Evolutionary conservation across 495 filamentous ascomycete genomes (phyloP), one percentile per base, ranked within the genome.

Genomic region (Friedmanniomyces endolithicus): DNA sequence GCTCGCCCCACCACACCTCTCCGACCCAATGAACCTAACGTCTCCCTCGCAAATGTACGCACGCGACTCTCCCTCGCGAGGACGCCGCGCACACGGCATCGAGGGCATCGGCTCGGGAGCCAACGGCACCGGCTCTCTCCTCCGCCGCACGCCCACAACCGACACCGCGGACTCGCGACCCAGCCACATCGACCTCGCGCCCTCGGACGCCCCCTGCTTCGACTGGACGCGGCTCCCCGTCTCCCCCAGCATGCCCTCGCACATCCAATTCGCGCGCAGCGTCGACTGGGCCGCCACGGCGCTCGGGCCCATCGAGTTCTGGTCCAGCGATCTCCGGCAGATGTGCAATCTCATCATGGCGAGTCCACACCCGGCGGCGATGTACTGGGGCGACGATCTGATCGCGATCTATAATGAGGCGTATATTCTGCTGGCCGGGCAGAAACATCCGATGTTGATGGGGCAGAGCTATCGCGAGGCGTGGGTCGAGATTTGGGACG

Each of bases 351-450:
- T 85, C 34, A 79, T 87, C 52, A 85, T 87, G 83, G 82, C 79
- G 1, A 80, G 76, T 53, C 83, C 83, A 29, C 80, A 86, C 67
- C 83, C 83, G 14, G 79, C 79, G 6, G 82, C 83, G 0, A 78
- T 87, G 72, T 86, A 85, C 65, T 87, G 83, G 83, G 83, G 83
- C 6, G 64, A 70, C 9, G 79, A 85, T 34, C 70, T 78, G 34
- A 74, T 80, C 20, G 77, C 81, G 17, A 81, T 87, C 35, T 87
- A 87, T 65, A 87, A 87, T 60, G 81, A 86, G 59, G 81, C 83
- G 12, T 86, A 86, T 64, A 76, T 84, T 27, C 56, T 76, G 6
- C 65, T 87, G 11, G 83, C 83, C 1, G 83, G 83, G 12, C 70
- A 81, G 56, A 86, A 86, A 58, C 84, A 87, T 59, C 84, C 84